Percentiles rank a stretch among this genome's conserved stretches.
These are phyloP conservation scores for Lyophyllum atratum DNA, from an alignment of 768 basidiomycete genomes.

Conservation along the genomic window DNA sequence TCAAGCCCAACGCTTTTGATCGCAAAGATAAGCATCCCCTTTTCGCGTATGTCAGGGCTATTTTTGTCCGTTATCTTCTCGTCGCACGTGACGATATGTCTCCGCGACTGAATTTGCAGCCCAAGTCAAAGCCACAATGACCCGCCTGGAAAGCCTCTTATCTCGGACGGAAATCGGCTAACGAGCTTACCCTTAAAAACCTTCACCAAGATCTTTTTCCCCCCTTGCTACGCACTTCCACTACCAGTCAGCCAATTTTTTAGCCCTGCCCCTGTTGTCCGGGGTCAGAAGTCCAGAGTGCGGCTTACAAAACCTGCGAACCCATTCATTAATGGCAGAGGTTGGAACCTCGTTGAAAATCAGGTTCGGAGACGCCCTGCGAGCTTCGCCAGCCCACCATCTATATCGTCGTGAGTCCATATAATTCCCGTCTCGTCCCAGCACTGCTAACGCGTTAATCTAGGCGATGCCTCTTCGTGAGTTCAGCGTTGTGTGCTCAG, in stretches of 20 bases:
- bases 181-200: conserved; percentile 7
- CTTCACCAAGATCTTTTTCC: background rate
- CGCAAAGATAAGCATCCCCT: background rate
- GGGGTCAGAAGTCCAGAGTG: background rate
- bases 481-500: background rate
- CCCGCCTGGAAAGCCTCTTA: conserved; percentile 11
- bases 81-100: background rate
- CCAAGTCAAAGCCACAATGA: background rate
- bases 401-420: conserved; percentile 16
- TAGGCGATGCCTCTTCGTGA: conserved; percentile 21
- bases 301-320: background rate
- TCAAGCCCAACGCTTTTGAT: background rate
- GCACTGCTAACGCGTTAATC: background rate
- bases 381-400: background rate
- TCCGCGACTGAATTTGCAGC: background rate
- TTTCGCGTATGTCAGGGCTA: background rate
- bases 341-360: conserved; percentile 1
- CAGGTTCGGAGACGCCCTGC: conserved; percentile 2
- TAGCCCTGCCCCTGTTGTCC: background rate
- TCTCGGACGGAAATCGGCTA: conserved; percentile 21
- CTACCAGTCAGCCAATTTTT: background rate
- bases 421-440: background rate
- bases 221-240: background rate
- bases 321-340: conserved; percentile 9
- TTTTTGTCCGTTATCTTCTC: conserved; percentile 11